phyloP scores from a whole-genome alignment of 163 green algal species.

The Botryococcus braunii region DNA sequence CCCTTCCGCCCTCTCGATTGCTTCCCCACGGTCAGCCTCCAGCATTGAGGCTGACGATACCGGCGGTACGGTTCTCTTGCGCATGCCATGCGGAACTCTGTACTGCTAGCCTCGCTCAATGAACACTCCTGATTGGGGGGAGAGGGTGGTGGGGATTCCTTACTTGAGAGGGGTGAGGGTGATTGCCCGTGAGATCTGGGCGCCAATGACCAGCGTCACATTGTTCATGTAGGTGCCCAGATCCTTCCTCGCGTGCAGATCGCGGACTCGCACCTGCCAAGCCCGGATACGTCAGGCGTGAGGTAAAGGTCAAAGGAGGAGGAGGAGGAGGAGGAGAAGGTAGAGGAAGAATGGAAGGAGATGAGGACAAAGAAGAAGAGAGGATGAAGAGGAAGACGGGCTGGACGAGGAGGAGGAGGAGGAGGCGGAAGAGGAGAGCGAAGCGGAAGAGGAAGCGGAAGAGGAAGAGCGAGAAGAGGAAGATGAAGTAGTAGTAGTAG shows the following conservation, averaged over 20 bases:
- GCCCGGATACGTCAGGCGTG: background rate
- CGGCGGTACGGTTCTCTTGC: too few relatives aligned
- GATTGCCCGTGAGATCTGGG: background rate
- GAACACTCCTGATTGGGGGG: too few relatives aligned
- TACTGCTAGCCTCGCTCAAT: too few relatives aligned
- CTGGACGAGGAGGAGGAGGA: background rate
- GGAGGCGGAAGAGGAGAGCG: background rate
- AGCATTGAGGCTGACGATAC: too few relatives aligned
- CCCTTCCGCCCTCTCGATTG: too few relatives aligned
- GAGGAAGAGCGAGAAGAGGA: too few relatives aligned
- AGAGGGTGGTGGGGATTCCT: too few relatives aligned
- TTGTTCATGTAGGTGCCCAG: slow-evolving; percentile 13
- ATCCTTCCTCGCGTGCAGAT: slow-evolving; percentile 16
- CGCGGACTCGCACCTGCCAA: slow-evolving; percentile 11
- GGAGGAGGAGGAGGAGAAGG: background rate
- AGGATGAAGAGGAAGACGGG: background rate
- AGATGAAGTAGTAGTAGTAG: too few relatives aligned
- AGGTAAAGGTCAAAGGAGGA: background rate
- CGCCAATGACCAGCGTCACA: slow-evolving; percentile 6
- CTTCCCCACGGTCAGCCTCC: too few relatives aligned
- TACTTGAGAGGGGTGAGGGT: slow-evolving; percentile 7
- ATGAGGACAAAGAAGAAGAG: background rate
- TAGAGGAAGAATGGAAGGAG: background rate
- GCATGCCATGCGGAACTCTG: too few relatives aligned
- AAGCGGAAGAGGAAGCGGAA: too few relatives aligned